Evolutionary conservation across 768 basidiomycete genomes (phyloP), one percentile per base, ranked within the genome.

Genomic region (Dacryopinax spathularia): DNA sequence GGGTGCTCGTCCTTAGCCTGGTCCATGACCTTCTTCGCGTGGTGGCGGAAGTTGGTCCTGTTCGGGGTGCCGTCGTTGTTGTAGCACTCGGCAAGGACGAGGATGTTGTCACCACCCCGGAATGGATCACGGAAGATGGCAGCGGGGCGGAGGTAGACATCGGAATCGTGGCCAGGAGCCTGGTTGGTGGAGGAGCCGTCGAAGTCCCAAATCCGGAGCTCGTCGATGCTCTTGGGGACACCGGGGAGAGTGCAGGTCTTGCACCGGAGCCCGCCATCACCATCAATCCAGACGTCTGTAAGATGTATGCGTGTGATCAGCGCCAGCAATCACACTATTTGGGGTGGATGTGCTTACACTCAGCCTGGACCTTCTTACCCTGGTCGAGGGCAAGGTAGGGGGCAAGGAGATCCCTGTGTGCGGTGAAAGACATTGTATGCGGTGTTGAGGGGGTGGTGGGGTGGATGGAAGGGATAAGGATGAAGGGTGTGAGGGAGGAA

Each of bases 41-140:
- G 84, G 74, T 95, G 88, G 67, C 96, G 91, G 82, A 84, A 84
- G 82, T 99, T 99, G 74, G 91, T 94, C 75, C 81, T 83, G 82
- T 98, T 98, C 64, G 95, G 94, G 34, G 93, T 96, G 66, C 96
- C 96, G 69, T 99, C 96, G 78, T 84, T 96, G 86, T 96, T 96
- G 85, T 95, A 98, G 72, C 89, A 91, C 76, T 93, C 93, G 60
- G 93, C 92, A 59, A 98, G 87, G 69, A 97, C 93, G 65, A 97
- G 83, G 71, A 97, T 96, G 80, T 96, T 97, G 80, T 93, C 87
- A 63, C 95, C 95, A 60, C 93, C 90, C 66, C 96, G 92, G 92
- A 98, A 99, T 62, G 96, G 96, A 73, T 99, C 96, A 71, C 89
- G 93, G 87, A 96, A 99, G 79, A 93, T 92, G 70, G 94, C 86